These are phyloP conservation scores for Candida corydali DNA, from an alignment of 805 yeast genomes.

Conservation along the genomic window DNA sequence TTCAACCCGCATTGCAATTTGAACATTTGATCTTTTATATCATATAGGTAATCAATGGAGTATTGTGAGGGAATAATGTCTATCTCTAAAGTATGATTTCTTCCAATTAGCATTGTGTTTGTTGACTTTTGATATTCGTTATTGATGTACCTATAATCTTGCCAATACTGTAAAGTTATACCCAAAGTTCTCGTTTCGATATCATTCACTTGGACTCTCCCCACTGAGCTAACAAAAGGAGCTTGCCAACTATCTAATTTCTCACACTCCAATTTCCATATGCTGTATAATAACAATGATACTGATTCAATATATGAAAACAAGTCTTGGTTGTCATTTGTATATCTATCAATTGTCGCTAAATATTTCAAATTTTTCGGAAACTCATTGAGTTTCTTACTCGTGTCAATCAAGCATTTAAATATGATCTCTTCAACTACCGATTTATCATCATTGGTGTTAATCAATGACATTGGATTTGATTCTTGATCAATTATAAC, in stretches of 20 bases:
- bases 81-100: slow-evolving; percentile 18
- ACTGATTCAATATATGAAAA: slow-evolving; percentile 27
- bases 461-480: slow-evolving; percentile 17
- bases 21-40: slow-evolving; percentile 19
- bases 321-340: slow-evolving; percentile 21
- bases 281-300: slow-evolving; percentile 23
- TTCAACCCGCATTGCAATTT: slow-evolving; percentile 4
- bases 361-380: slow-evolving; percentile 34
- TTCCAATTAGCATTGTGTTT: slow-evolving; percentile 12
- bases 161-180: slow-evolving; percentile 33
- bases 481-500: slow-evolving; percentile 5
- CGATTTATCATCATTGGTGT: slow-evolving; percentile 11
- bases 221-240: slow-evolving; percentile 14
- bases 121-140: slow-evolving; percentile 15
- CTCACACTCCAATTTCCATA: slow-evolving; percentile 22
- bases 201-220: slow-evolving; percentile 26
- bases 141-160: slow-evolving; percentile 25
- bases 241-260: slow-evolving; percentile 15
- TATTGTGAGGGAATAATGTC: slow-evolving; percentile 14
- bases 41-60: slow-evolving; percentile 17
- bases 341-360: slow-evolving; percentile 28
- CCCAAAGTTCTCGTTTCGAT: slow-evolving; percentile 22
- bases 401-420: slow-evolving; percentile 16
- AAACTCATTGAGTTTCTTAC: slow-evolving; percentile 21
- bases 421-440: slow-evolving; percentile 28